Evolutionary conservation across 179 eudicot species (phyloP).

Genomic region (Silene vulgaris): DNA sequence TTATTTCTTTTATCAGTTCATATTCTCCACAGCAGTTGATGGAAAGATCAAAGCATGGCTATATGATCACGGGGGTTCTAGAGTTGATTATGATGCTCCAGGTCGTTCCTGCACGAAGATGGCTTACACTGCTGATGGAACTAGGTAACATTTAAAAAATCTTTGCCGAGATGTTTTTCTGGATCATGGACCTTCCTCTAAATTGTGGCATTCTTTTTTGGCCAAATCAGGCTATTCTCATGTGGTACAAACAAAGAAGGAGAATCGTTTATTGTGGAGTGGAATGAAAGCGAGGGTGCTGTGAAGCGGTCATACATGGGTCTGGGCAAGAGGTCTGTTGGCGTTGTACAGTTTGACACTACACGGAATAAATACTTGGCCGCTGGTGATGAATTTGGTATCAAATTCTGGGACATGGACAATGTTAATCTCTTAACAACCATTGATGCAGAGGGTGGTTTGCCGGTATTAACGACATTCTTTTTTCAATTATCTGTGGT

Average conservation of each 20-base stretch:
- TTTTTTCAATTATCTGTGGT: background rate
- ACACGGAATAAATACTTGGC: constrained; percentile 78
- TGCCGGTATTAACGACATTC: constrained; percentile 48
- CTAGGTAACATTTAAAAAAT: constrained; percentile 30
- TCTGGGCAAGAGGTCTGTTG: constrained; percentile 62
- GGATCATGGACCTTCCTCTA: constrained; percentile 1
- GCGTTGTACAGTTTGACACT: constrained; percentile 75
- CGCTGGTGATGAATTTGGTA: constrained; percentile 77
- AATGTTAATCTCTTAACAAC: constrained; percentile 51
- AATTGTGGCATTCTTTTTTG: constrained; percentile 1
- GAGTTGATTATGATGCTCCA: constrained; percentile 44
- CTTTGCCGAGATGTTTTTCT: background rate
- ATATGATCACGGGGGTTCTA: constrained; percentile 39
- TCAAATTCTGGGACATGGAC: constrained; percentile 87
- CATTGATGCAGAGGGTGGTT: constrained; percentile 73
- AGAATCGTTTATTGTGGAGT: constrained; percentile 75
- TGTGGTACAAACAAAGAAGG: constrained; percentile 90
- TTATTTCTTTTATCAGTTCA: constrained; percentile 31
- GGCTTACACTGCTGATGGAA: constrained; percentile 45
- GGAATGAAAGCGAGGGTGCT: constrained; percentile 88
- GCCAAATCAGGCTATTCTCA: constrained; percentile 57
- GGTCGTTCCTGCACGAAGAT: constrained; percentile 42
- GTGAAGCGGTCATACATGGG: constrained; percentile 65
- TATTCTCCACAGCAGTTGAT: constrained; percentile 47
- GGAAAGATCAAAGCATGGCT: constrained; percentile 60